Evolutionary conservation across 2,329 filamentous ascomycete genomes (phyloP).

Genomic region (Fonsecaea multimorphosa): DNA sequence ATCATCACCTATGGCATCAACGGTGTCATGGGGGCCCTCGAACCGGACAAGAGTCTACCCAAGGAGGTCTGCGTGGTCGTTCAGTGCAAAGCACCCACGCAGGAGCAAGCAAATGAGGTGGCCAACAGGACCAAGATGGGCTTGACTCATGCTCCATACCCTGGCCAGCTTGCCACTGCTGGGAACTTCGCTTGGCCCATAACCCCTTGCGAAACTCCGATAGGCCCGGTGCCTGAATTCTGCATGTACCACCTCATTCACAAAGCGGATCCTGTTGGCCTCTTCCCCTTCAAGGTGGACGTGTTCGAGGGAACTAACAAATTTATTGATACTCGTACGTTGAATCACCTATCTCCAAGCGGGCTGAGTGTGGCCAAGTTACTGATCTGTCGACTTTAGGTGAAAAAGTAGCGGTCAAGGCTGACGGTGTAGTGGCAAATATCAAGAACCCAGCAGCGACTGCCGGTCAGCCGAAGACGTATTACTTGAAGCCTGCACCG

Average conservation of each 20-base stretch:
- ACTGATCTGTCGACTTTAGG: slow-evolving; percentile 4
- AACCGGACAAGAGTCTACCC: slow-evolving; percentile 40
- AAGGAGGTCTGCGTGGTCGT: slow-evolving; percentile 53
- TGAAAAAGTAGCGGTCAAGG: slow-evolving; percentile 9
- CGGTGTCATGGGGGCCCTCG: slow-evolving; percentile 48
- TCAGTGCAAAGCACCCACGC: slow-evolving; percentile 55
- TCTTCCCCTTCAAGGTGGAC: slow-evolving; percentile 26
- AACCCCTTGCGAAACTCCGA: slow-evolving; percentile 45
- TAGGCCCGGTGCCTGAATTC: slow-evolving; percentile 53
- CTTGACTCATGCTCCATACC: slow-evolving; percentile 56
- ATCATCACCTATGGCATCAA: slow-evolving; percentile 56
- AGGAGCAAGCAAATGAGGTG: slow-evolving; percentile 54
- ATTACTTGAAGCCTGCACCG: slow-evolving; percentile 18
- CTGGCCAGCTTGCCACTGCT: slow-evolving; percentile 58
- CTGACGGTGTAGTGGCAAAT: slow-evolving; percentile 6
- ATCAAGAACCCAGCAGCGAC: slow-evolving; percentile 6
- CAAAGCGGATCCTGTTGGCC: slow-evolving; percentile 39
- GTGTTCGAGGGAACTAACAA: slow-evolving; percentile 18
- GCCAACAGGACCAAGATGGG: slow-evolving; percentile 51
- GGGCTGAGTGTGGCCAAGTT: neutral
- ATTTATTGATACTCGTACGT: slow-evolving; percentile 23
- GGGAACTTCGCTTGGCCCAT: slow-evolving; percentile 56
- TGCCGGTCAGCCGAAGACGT: slow-evolving; percentile 12
- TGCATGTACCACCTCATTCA: slow-evolving; percentile 59
- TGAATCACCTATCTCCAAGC: neutral